Conservation (phyloP, 805 yeast genomes). For the Schizosaccharomyces osmophilus region DNA sequence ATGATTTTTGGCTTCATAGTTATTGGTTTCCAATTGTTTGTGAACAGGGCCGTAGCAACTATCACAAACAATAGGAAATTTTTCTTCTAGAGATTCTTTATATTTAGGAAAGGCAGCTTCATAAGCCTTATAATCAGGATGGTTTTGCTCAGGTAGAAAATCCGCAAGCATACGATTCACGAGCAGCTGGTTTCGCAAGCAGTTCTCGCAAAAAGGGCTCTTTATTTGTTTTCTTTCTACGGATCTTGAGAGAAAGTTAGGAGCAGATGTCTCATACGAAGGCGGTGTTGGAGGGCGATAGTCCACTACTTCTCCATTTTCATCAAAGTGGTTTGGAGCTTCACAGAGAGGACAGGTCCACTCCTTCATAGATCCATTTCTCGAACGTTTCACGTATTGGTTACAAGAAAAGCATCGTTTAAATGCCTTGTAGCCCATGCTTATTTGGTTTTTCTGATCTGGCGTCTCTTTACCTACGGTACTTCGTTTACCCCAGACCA, state of each 20-base stretch:
- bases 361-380: too few species aligned
- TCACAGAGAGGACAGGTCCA: conserved; percentile 3
- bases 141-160: conserved; percentile 5
- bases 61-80: conserved; percentile 5
- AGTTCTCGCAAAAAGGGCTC: conserved; percentile 6
- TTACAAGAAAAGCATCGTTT: too few species aligned
- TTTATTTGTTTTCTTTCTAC: not conserved
- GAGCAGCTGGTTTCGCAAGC: conserved; percentile 5
- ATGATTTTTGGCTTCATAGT: conserved; percentile 6
- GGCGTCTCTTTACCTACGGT: too few species aligned
- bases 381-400: too few species aligned
- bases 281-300: not conserved
- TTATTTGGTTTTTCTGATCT: too few species aligned
- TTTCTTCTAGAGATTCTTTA: conserved; percentile 3
- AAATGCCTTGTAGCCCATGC: too few species aligned
- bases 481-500: too few species aligned
- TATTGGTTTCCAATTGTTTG: conserved; percentile 3
- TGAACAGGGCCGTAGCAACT: conserved; percentile 5
- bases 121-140: conserved; percentile 5
- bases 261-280: not conserved
- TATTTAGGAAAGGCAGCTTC: conserved; percentile 3
- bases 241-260: not conserved
- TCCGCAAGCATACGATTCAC: conserved; percentile 4
- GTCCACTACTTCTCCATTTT: not conserved
- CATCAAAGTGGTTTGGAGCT: conserved; percentile 1